These are phyloP conservation scores for Alternaria brassicicola DNA, from an alignment of 2,329 filamentous ascomycete genomes.

Conservation along the genomic window DNA sequence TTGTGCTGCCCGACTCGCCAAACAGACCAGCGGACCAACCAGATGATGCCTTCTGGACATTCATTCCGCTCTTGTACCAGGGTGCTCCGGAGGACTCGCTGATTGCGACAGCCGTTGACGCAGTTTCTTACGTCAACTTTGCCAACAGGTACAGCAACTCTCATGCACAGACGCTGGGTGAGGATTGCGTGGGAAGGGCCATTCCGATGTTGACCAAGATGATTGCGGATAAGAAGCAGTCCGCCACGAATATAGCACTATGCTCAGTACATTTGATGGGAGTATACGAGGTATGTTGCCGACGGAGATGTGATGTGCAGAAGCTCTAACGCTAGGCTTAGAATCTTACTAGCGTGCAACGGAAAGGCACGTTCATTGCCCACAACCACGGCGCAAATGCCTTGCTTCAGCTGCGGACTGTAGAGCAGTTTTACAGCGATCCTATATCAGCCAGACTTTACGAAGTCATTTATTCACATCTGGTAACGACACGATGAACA, in stretches of 20 bases:
- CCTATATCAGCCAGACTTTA: conserved; percentile 34
- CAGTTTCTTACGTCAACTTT: conserved; percentile 40
- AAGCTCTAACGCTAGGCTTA: conserved; percentile 1
- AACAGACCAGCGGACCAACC: conserved; percentile 21
- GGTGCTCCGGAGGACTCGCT: conserved; percentile 29
- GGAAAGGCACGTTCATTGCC: conserved; percentile 29
- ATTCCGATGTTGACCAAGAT: conserved; percentile 31
- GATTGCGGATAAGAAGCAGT: conserved; percentile 30
- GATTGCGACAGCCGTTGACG: conserved; percentile 29
- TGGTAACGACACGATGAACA: conserved; percentile 21
- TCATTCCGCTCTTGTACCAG: conserved; percentile 36
- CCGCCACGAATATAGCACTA: conserved; percentile 30
- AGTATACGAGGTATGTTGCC: conserved; percentile 32
- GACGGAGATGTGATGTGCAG: background rate
- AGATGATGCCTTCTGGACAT: conserved; percentile 35
- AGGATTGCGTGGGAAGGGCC: conserved; percentile 30
- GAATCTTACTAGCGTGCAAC: conserved; percentile 31
- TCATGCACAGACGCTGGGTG: conserved; percentile 29
- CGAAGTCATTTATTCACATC: conserved; percentile 35
- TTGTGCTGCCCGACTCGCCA: conserved; percentile 31
- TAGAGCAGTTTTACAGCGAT: conserved; percentile 34
- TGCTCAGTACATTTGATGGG: conserved; percentile 40
- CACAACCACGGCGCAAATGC: conserved; percentile 40
- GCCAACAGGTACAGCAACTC: conserved; percentile 32
- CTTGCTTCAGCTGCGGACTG: conserved; percentile 32